Base-by-base conservation (phyloP, 768 basidiomycete genomes). In the Zangia roseola region DNA sequence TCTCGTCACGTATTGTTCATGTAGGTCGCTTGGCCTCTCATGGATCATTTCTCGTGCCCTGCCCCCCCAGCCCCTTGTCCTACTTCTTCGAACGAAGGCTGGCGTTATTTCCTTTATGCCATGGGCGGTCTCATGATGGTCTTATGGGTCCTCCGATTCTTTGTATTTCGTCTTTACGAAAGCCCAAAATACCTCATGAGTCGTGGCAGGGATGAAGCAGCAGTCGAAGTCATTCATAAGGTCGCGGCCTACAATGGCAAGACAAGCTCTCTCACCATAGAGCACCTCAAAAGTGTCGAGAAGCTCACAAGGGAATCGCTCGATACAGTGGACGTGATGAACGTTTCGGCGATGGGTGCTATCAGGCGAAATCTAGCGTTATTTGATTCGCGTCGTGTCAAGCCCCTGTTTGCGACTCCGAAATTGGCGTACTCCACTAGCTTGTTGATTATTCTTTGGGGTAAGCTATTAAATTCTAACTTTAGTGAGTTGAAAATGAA, bases 181-280 rank as follows among this genome's bases (percentile, higher is more conserved):
- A 82, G 81, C 52, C 87, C 87, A 1, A 83, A 85, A 52, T 89
- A 78, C 60, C 77, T 86, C 36, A 83, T 88, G 73, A 80, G 83
- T 7, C 78, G 80, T 51, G 87, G 87, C 12, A 65, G 68, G 33
- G 86, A 87, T 52, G 75, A 73, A 17, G 68, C 75, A 17, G 88
- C 86, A 0, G 81, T 87, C 5, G 75, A 78, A 17, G 69, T 86
- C 43, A 69, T 89, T 17, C 82, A 84, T 45, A 71, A 73, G 23
- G 74, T 90, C 8, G 88, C 87, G 3, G 62, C 65, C 21, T 76
- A 79, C 52, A 90, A 90, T 54, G 75, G 80, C 4, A 81, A 56
- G 52, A 71, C 63, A 31, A 75, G 71, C 43, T 65, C 38, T 47
- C 64, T 88, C 35, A 78, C 75, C 8, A 45, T 84, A 16, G 79